Conservation (phyloP, 495 filamentous ascomycete species). For the Aspergillus coremiiformis region DNA sequence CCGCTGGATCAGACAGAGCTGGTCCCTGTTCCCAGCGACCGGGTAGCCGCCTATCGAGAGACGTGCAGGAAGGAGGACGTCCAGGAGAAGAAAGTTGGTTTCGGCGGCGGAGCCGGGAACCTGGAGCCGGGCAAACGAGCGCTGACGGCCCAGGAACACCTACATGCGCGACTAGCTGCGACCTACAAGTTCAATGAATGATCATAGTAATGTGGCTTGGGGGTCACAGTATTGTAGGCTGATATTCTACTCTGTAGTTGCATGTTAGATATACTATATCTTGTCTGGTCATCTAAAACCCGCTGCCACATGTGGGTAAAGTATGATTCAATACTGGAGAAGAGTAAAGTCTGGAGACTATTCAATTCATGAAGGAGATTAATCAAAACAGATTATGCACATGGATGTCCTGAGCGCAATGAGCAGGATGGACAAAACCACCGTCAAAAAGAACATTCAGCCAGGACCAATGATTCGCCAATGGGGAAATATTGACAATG, state of each 20-base stretch:
- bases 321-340: neutral
- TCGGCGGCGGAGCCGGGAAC: conserved; percentile 34
- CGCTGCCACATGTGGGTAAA: neutral
- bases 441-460: conserved; percentile 6
- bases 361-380: conserved; percentile 2
- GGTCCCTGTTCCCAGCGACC: conserved; percentile 64
- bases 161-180: conserved; percentile 63
- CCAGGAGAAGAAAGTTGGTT: conserved; percentile 29
- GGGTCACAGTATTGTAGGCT: neutral
- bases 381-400: conserved; percentile 10
- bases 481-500: conserved; percentile 14
- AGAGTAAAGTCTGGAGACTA: neutral
- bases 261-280: neutral
- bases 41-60: conserved; percentile 39
- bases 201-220: neutral
- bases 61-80: conserved; percentile 18
- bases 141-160: conserved; percentile 78
- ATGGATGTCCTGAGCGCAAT: conserved; percentile 15
- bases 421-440: conserved; percentile 5
- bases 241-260: neutral
- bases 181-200: conserved; percentile 54
- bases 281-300: neutral
- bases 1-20: conserved; percentile 65
- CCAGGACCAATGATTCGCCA: conserved; percentile 8
- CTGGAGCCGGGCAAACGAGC: conserved; percentile 46